Evolutionary conservation across 78 protist species (phyloP), one percentile per base, ranked within the genome.

Genomic region (Dictyostelium purpureum): DNA sequence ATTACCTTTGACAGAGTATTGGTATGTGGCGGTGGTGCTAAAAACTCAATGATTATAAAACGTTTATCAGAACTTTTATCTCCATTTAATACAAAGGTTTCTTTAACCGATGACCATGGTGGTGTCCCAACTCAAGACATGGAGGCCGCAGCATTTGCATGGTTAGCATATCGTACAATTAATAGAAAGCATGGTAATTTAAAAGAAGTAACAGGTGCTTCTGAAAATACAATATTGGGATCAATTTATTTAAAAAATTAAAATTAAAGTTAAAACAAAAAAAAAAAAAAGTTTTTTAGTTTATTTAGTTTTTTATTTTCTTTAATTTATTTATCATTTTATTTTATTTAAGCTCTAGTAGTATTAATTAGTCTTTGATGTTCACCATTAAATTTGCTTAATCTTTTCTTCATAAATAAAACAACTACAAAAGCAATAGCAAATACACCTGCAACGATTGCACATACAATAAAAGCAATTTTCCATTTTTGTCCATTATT

Each of bases 21-120:
- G 12, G 73, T 79, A 42, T 79, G 87, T 79, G 87, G 87, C 0
- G 87, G 87, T 42, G 87, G 87, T 26, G 18, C 59, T 43, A 57
- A 45, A 47, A 79, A 79, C 43, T 26, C 6, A 40, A 31, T 11
- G 16, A 12, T 77, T 10, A 56, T 77, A 71, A 2, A 57, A 40
- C 18, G 38, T 21, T 31, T 77, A 2, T 11, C 67, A 16, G 6
- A 18, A 59, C 14, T 59, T 28, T 14, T 59, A 31, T n/a, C n/a
- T n/a, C n/a, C n/a, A 57, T 14, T 24, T 19, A 59, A 10, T n/a
- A 28, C 6, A 31, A 59, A 28, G 69, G 40, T 31, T 59, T 6
- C 37, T 7, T 33, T 26, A 67, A 7, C 52, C 12, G 24, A 19
- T n/a, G 75, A 67, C 37, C 42, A 38, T 21, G 21, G 14, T 38